Base-by-base conservation (phyloP, 2,329 filamentous ascomycete species). In the Pyricularia sp. region DNA sequence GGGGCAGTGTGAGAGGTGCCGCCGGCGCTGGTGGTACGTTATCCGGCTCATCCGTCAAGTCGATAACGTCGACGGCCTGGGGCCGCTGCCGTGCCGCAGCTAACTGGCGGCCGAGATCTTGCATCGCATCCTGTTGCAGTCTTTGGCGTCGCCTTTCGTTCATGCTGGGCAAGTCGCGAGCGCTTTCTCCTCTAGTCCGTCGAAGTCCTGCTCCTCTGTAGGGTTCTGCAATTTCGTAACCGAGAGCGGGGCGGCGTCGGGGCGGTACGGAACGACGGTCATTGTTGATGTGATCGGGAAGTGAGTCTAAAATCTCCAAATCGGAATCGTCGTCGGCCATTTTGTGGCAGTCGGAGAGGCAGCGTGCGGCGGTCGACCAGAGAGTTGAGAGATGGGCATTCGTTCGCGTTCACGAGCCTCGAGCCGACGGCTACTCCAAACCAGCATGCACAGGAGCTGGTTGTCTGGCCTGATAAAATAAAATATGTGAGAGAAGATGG, bases 31-130 rank as follows among this genome's bases (percentile, higher is more conserved):
- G 36, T 70, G 69, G 9, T 72, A 82, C 81, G 23, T 82, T 84
- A 73, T 85, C 83, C 0, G 83, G 82, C 71, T 85, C 83, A 11
- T 78, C 79, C 0, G 84, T 85, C 65, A 86, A 75, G 69, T 86
- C 84, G 63, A 86, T 85, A 17, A 85, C 75, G 14, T 55, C 65
- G 25, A 20, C 23, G 23, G 36, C 72, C 59, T 61, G 58, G 9
- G 58, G 58, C 23, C 58, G 58, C 11, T 61, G 10, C 4, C 11
- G 58, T 26, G 58, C 58, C 23, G 58, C 58, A 9, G 26, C 58
- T 17, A 23, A 28, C 26, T 26, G 59, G 26, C 25, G 25, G 14
- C 3, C 3, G 26, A 30, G 28, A 26, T 25, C 12, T 28, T 63
- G 59, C 23, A 63, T 63, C n/a, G 23, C 59, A 26, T 26, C 59